A percentile compares a stretch with the other conserved stretches of the same genome.
phyloP scores from a whole-genome alignment of 306 rosid genomes.

The Arachis stenosperma region DNA sequence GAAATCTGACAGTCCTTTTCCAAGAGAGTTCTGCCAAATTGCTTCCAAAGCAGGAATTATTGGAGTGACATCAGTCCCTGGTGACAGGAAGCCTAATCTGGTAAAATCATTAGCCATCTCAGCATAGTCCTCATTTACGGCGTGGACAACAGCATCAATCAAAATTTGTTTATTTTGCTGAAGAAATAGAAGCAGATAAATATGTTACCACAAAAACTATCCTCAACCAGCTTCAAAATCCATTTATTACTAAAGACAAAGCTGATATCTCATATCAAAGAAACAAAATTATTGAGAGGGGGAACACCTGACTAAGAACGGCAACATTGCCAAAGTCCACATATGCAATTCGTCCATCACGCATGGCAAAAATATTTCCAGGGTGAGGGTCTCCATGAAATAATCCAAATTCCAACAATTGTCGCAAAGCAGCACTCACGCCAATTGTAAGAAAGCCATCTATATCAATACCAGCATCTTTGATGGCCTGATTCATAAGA shows the following conservation, averaged over 20 bases:
- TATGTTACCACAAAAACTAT: conserved; percentile 24
- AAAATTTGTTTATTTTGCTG: conserved; percentile 97
- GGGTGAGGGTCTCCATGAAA: conserved; percentile 99
- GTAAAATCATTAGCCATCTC: conserved; percentile 99
- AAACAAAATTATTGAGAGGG: background rate
- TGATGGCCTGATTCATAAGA: conserved; percentile 71
- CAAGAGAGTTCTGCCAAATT: conserved; percentile 98
- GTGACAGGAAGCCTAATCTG: conserved; percentile 93
- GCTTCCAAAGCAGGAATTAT: conserved; percentile 97
- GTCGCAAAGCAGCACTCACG: conserved; percentile 97
- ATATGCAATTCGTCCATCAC: conserved; percentile 97
- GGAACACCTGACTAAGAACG: conserved; percentile 94
- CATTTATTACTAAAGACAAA: conserved; percentile 6
- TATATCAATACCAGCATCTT: conserved; percentile 84
- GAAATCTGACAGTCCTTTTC: conserved; percentile 96
- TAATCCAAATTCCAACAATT: conserved; percentile 92
- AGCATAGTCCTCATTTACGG: conserved; percentile 95
- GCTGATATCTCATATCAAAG: conserved; percentile 18
- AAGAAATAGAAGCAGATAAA: conserved; percentile 43
- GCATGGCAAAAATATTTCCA: conserved; percentile 98
- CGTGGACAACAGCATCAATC: conserved; percentile 98
- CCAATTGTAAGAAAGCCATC: conserved; percentile 93
- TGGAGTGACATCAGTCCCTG: conserved; percentile 96
- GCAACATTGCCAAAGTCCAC: conserved; percentile 99
- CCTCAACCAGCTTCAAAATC: conserved; percentile 11